These are phyloP conservation scores for Candida albicans DNA, from an alignment of 1,139 yeast genomes.

Conservation along the genomic window DNA sequence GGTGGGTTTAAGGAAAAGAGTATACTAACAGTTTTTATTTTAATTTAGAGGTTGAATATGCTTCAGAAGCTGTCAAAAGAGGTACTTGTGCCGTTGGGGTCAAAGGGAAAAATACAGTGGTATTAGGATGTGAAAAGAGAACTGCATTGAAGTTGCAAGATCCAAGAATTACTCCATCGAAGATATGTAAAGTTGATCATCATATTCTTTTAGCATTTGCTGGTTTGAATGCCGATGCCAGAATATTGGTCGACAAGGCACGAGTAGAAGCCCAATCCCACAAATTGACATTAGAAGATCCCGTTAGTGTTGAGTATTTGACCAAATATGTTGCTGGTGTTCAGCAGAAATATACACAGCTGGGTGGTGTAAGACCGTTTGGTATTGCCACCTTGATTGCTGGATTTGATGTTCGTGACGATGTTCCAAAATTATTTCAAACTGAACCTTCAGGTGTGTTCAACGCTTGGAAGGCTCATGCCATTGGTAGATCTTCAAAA, in stretches of 20 bases:
- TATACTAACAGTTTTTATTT: slow-evolving; percentile 22
- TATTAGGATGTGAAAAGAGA: slow-evolving; percentile 94
- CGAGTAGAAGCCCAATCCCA: slow-evolving; percentile 98
- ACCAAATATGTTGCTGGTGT: slow-evolving; percentile 96
- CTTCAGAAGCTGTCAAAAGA: slow-evolving; percentile 95
- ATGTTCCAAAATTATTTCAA: slow-evolving; percentile 79
- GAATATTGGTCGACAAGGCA: slow-evolving; percentile 92
- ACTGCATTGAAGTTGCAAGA: slow-evolving; percentile 94
- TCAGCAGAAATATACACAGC: slow-evolving; percentile 96
- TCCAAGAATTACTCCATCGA: slow-evolving; percentile 92
- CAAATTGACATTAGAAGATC: slow-evolving; percentile 87
- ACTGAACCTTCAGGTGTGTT: slow-evolving; percentile 98
- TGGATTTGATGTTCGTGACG: slow-evolving; percentile 88
- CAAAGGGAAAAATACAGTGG: slow-evolving; percentile 85
- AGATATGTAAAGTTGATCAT: slow-evolving; percentile 86
- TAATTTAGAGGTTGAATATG: slow-evolving; percentile 90
- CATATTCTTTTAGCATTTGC: slow-evolving; percentile 94
- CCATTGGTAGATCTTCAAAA: slow-evolving; percentile 93
- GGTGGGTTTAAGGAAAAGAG: not conserved
- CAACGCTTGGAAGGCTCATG: slow-evolving; percentile 99
- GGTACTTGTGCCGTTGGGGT: slow-evolving; percentile 99
- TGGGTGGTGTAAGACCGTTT: slow-evolving; percentile 95
- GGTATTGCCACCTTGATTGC: slow-evolving; percentile 95
- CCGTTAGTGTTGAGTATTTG: slow-evolving; percentile 88
- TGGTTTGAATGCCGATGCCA: slow-evolving; percentile 96